Evolutionary conservation across 1,139 yeast species (phyloP), one percentile per base, ranked within the genome.

Genomic region (Debaryomycetaceae sp.): DNA sequence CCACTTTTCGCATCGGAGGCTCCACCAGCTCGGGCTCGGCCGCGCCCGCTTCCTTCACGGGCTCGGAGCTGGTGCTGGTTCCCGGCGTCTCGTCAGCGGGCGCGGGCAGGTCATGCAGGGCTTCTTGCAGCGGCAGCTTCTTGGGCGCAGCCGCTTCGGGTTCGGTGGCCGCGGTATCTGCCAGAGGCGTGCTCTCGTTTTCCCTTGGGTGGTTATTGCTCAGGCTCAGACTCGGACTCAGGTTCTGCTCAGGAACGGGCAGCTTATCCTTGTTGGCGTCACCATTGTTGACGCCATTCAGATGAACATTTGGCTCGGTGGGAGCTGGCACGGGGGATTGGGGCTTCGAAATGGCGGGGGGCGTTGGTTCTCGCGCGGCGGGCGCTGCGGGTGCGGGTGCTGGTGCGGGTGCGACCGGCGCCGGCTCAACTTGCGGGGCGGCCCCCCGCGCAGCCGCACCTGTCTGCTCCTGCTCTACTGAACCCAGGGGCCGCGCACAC

Each of bases 1-100:
- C 87, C 16, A 82, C 76, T 40, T 76, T 69, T 45, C 93, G 67
- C 49, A 79, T 74, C 15, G 82, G 85, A 19, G 79, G 76, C 40
- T 78, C 90, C 11, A 62, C 59, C 4, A 59, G 56, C 32, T 45
- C 50, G 5, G 30, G 24, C 16, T 38, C 35, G 28, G 40, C 43
- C 26, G 50, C 51, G 25, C 50, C 56, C 20, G 55, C 48, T 29
- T 41, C 49, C 25, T 49, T 68, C 15, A 62, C 71, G 31, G 64
- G 73, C 32, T 61, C 56, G 16, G 60, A 45, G 22, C 48, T 51
- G 23, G 38, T 39, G 31, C 41, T 33, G 15, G 26, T 32, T 11
- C 31, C 40, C 11, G 32, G 27, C 21, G 33, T 41, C 14, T 24
- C 26, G 26, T 13, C 26, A 15, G 10, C 16, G 7, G 12, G 13